phyloP scores from a whole-genome alignment of 2,329 filamentous ascomycete species.

The Venturia oleaginea region DNA sequence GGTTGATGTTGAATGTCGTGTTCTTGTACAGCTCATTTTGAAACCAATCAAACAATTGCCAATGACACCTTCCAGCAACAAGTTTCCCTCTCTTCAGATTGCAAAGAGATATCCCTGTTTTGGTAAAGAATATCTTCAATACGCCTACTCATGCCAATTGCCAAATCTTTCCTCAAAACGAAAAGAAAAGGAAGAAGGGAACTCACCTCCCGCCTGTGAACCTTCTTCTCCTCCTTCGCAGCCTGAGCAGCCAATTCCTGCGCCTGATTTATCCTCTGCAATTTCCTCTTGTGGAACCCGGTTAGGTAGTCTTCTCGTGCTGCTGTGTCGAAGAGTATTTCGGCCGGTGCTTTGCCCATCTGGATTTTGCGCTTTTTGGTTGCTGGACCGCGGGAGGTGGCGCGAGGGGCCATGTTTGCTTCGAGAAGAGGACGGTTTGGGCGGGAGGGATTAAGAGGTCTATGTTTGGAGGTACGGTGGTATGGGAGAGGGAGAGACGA shows the following conservation, averaged over 20 bases:
- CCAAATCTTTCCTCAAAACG: too few species aligned
- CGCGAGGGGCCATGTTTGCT: neutral
- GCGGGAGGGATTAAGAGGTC: neutral
- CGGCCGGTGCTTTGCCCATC: slow-evolving; percentile 56
- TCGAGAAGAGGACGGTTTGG: neutral
- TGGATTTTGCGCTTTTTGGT: slow-evolving; percentile 25
- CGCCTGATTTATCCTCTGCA: slow-evolving; percentile 73
- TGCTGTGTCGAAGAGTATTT: slow-evolving; percentile 74
- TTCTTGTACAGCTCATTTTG: too few species aligned
- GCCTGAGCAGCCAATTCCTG: slow-evolving; percentile 71
- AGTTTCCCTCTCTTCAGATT: too few species aligned
- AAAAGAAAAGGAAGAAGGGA: too few species aligned
- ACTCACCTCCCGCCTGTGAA: slow-evolving; percentile 64
- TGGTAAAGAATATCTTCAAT: too few species aligned
- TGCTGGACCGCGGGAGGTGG: neutral
- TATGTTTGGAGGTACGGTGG: too few species aligned
- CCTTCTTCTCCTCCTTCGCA: slow-evolving; percentile 67
- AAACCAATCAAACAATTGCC: too few species aligned
- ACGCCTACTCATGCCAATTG: too few species aligned
- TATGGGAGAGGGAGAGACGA: neutral
- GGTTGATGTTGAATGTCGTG: too few species aligned
- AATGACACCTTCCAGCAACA: too few species aligned
- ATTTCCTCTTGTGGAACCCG: slow-evolving; percentile 93
- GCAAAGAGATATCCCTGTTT: too few species aligned
- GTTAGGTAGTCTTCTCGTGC: slow-evolving; percentile 83